Conservation (phyloP, 352 stramenopile species). For the Phytophthora ohioensis region DNA sequence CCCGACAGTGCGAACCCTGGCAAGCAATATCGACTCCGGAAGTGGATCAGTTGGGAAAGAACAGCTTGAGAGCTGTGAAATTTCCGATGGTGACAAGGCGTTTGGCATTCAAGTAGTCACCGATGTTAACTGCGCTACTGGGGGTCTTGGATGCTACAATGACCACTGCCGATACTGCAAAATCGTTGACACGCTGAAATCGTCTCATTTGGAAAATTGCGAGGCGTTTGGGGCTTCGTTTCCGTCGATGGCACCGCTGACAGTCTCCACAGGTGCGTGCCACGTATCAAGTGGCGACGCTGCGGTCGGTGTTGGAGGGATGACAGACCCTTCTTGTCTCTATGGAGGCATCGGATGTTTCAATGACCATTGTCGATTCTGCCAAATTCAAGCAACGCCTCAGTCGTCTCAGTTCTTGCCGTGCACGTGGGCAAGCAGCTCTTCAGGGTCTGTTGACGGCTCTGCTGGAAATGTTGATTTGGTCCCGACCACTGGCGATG, state of each 20-base stretch:
- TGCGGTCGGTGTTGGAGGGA: conserved; percentile 39
- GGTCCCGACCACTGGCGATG: neutral
- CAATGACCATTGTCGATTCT: conserved; percentile 36
- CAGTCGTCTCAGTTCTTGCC: conserved; percentile 29
- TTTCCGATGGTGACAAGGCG: conserved; percentile 40
- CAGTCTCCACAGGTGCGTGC: conserved; percentile 22
- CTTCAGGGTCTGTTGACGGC: neutral
- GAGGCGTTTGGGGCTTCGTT: conserved; percentile 17
- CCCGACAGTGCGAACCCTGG: neutral
- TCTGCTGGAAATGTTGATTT: neutral
- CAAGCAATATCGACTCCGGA: conserved; percentile 10
- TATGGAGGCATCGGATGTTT: conserved; percentile 52
- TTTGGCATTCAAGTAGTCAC: conserved; percentile 42
- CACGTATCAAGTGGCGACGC: conserved; percentile 36
- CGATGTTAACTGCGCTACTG: conserved; percentile 39
- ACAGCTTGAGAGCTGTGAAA: conserved; percentile 6
- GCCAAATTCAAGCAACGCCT: conserved; percentile 16
- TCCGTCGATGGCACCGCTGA: conserved; percentile 26
- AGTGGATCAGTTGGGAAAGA: conserved; percentile 21
- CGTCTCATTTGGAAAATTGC: conserved; percentile 41
- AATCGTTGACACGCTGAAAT: conserved; percentile 40
- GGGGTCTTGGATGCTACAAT: conserved; percentile 52
- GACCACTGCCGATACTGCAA: conserved; percentile 54
- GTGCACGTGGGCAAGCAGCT: conserved; percentile 21
- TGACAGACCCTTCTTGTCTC: conserved; percentile 43